Conservation (phyloP, 2,329 filamentous ascomycete species). For the Sporothrix dimorphospora region DNA sequence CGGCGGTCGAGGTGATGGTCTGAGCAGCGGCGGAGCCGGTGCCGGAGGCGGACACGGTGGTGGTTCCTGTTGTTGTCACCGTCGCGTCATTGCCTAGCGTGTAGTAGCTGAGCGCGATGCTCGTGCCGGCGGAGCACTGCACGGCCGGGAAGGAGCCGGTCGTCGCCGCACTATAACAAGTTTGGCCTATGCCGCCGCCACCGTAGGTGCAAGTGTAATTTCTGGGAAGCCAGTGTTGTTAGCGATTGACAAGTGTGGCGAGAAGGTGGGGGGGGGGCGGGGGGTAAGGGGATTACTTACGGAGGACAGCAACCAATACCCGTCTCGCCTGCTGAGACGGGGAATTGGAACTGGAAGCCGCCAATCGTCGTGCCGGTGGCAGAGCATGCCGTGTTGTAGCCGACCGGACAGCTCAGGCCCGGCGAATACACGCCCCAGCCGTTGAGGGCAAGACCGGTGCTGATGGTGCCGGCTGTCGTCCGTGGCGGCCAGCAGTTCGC, state of each 20-base stretch:
- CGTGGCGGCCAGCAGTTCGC: conserved; percentile 36
- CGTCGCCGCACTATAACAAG: conserved; percentile 27
- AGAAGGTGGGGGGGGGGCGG: not conserved
- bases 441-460: conserved; percentile 29
- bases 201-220: conserved; percentile 33
- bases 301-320: conserved; percentile 42
- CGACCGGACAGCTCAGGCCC: conserved; percentile 33
- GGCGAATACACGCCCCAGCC: conserved; percentile 36
- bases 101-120: conserved; percentile 31
- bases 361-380: conserved; percentile 32
- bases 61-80: conserved; percentile 29
- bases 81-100: conserved; percentile 29
- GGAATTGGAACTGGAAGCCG: conserved; percentile 39
- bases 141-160: conserved; percentile 35
- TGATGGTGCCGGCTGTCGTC: not conserved
- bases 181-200: conserved; percentile 25
- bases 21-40: not conserved
- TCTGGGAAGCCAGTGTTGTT: conserved; percentile 10
- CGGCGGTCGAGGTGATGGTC: not conserved
- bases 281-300: not conserved
- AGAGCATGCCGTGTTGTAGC: conserved; percentile 33
- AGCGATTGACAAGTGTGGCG: not conserved
- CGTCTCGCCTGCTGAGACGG: conserved; percentile 38
- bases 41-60: conserved; percentile 20
- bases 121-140: conserved; percentile 34